A percentile compares a stretch with the other conserved stretches of the same genome.
These are phyloP conservation scores for Aspergillus fijiensis DNA, from an alignment of 2,329 filamentous ascomycete species.

Conservation along the genomic window DNA sequence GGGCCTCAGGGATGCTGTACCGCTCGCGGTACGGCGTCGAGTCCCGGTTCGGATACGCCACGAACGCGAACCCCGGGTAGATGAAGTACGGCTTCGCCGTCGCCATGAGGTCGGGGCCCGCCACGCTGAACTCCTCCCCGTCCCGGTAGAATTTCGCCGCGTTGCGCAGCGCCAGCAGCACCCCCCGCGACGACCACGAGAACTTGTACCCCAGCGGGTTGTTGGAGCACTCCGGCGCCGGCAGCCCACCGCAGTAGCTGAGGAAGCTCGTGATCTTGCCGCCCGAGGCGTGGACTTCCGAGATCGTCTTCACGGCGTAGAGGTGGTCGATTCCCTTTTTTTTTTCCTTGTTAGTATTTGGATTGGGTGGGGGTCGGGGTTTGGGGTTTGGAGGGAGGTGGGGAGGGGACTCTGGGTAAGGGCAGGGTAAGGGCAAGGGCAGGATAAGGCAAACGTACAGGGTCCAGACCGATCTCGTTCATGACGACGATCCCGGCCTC, in stretches of 20 bases:
- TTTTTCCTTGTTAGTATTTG: not conserved
- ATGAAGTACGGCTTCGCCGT: slow-evolving; percentile 86
- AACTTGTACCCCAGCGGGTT: slow-evolving; percentile 96
- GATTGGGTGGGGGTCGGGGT: too few species aligned
- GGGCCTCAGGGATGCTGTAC: slow-evolving; percentile 86
- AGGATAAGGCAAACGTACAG: slow-evolving; percentile 22
- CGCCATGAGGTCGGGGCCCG: slow-evolving; percentile 73
- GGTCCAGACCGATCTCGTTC: slow-evolving; percentile 82
- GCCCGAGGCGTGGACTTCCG: slow-evolving; percentile 75
- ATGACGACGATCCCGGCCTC: slow-evolving; percentile 93
- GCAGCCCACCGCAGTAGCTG: slow-evolving; percentile 80
- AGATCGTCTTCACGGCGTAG: slow-evolving; percentile 84
- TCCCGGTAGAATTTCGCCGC: slow-evolving; percentile 79
- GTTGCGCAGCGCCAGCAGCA: slow-evolving; percentile 83
- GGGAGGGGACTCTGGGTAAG: too few species aligned
- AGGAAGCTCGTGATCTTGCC: slow-evolving; percentile 83
- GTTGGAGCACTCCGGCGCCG: slow-evolving; percentile 70
- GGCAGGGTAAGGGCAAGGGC: not conserved
- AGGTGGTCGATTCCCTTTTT: slow-evolving; percentile 48
- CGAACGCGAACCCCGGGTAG: slow-evolving; percentile 84
- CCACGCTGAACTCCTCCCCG: slow-evolving; percentile 69
- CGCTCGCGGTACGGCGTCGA: slow-evolving; percentile 82
- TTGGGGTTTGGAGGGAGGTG: too few species aligned
- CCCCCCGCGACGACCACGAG: slow-evolving; percentile 76
- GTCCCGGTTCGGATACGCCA: slow-evolving; percentile 92